Base-by-base conservation (phyloP, 2,329 filamentous ascomycete genomes). In the Colletotrichum spaethianum region DNA sequence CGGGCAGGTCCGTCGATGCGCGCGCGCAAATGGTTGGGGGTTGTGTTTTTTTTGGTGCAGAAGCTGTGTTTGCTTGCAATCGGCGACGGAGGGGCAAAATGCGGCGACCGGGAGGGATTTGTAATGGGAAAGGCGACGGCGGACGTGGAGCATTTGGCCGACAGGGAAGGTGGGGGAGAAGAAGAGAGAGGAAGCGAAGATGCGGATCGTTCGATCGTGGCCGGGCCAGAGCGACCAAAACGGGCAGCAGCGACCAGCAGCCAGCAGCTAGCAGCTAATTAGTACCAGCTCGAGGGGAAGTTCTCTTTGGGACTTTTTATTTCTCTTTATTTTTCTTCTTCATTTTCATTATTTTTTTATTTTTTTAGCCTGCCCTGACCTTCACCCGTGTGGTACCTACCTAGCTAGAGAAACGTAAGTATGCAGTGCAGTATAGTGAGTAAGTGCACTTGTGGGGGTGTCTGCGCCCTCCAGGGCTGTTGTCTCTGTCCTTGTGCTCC, bases 91-190 rank as follows among this genome's bases (percentile, higher is more conserved):
- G 62, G 67, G 67, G 67, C 67, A 55, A 70, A 70, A 67, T 71
- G 56, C 63, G 63, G 68, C 68, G 63, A 50, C 63, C 48, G 40
- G 68, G 63, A 26, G 23, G 66, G 68, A 71, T 71, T 68, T 71
- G 69, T 71, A 71, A 71, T 42, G 64, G 36, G 64, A 40, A 40
- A 33, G 50, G 38, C 64, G 40, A 57, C 63, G 33, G 33, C 64
- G 48, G 64, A 44, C 63, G 64, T 36, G 33, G 33, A 16, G 53
- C 42, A 46, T 53, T 55, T 26, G 38, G 42, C 20, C 23, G 42
- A 16, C 63, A 42, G n/a, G 48, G 48, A 57, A 20, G 50, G 68
- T 61, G 56, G 40, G 63, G 40, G 38, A 66, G 48, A n/a, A 38
- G n/a, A n/a, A n/a, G n/a, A n/a, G n/a, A n/a, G n/a, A n/a, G n/a